These are phyloP conservation scores for Pseudogymnoascus sp. DNA, from an alignment of 2,329 filamentous ascomycete genomes.

Conservation along the genomic window DNA sequence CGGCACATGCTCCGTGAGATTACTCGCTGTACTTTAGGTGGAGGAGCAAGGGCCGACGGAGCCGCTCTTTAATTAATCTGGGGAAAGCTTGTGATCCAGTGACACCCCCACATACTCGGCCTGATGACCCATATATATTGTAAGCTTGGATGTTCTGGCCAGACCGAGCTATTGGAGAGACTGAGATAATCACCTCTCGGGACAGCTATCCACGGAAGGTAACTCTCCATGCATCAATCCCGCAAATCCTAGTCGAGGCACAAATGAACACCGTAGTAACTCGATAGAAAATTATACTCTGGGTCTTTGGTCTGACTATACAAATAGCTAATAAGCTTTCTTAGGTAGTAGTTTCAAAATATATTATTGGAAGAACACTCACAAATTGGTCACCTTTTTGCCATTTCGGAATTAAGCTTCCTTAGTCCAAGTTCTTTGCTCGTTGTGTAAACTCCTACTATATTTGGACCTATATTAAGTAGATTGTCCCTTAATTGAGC, in stretches of 20 bases:
- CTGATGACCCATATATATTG: background rate
- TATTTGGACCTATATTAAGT: background rate
- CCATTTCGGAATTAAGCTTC: background rate
- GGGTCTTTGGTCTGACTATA: no score
- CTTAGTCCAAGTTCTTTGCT: background rate
- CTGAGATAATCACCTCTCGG: background rate
- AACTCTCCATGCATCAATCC: background rate
- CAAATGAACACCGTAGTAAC: background rate
- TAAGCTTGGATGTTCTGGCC: background rate
- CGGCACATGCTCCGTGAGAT: background rate
- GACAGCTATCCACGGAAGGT: background rate
- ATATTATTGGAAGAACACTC: background rate
- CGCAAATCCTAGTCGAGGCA: background rate
- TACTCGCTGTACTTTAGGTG: background rate
- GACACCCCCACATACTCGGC: background rate
- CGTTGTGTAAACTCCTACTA: background rate
- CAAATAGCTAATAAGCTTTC: background rate
- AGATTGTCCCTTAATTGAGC: background rate
- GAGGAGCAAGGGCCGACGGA: background rate
- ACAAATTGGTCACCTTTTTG: background rate
- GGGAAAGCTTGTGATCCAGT: background rate
- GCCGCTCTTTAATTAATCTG: background rate
- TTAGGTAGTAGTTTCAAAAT: background rate
- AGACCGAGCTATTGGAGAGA: background rate
- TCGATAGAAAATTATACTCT: background rate